phyloP scores from a whole-genome alignment of 805 yeast species.

The Wickerhamiella allomyrinae region DNA sequence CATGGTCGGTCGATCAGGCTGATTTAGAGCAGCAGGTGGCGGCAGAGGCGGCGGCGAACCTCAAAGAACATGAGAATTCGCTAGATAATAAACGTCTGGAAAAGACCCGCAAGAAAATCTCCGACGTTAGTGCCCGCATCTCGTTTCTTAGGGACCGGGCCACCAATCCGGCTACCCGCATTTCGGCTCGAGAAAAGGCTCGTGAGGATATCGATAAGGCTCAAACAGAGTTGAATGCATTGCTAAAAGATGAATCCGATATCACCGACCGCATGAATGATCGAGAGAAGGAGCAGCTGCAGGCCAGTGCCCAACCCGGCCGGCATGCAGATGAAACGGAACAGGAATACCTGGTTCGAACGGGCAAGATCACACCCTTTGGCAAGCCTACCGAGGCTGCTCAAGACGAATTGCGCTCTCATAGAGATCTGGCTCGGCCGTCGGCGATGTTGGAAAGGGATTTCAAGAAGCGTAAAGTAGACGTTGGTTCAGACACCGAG shows the following conservation, averaged over 20 bases:
- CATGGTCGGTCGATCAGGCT: conserved; percentile 61
- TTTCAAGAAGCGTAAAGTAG: conserved; percentile 3
- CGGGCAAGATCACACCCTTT: conserved; percentile 90
- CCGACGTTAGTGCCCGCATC: conserved; percentile 32
- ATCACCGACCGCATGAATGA: conserved; percentile 35
- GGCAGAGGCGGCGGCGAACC: conserved; percentile 37
- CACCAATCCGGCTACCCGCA: conserved; percentile 39
- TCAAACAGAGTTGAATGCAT: conserved; percentile 37
- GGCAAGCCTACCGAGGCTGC: conserved; percentile 36
- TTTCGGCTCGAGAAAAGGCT: conserved; percentile 46
- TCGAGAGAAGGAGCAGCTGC: conserved; percentile 5
- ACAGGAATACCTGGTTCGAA: conserved; percentile 66
- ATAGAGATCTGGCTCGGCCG: conserved; percentile 25
- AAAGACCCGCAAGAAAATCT: conserved; percentile 40
- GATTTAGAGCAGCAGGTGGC: conserved; percentile 66
- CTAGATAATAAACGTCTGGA: conserved; percentile 63
- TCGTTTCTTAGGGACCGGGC: conserved; percentile 35
- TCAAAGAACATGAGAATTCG: conserved; percentile 50
- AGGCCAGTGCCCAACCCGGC: background rate
- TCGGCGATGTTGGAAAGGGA: conserved; percentile 7
- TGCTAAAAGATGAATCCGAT: conserved; percentile 50
- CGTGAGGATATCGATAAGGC: conserved; percentile 41
- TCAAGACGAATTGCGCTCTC: conserved; percentile 32
- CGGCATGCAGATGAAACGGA: conserved; percentile 60
- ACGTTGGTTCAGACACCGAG: conserved; percentile 17